phyloP scores from a whole-genome alignment of 1,284 basidiomycete genomes.

The Anthracocystis walkeri region DNA sequence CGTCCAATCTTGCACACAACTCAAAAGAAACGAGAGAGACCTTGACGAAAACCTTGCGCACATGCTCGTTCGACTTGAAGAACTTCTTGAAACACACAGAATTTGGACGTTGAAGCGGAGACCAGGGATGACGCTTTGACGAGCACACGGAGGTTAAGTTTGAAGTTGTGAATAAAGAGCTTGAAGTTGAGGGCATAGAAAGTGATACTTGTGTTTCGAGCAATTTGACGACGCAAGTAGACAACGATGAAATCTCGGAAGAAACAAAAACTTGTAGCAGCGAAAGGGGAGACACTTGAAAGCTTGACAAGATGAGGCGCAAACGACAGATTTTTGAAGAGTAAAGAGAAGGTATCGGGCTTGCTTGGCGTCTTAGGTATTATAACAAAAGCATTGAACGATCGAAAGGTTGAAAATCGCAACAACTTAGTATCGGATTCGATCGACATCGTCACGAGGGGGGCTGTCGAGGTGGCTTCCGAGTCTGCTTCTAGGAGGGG shows the following conservation, averaged over 20 bases:
- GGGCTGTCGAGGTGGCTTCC: conserved; percentile 55
- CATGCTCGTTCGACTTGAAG: no score
- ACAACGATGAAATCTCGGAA: no score
- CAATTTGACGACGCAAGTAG: no score
- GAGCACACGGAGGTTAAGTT: background rate
- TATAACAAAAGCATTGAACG: background rate
- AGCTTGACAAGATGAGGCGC: background rate
- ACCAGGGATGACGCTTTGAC: background rate
- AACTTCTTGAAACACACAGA: conserved; percentile 1
- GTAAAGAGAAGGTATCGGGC: background rate
- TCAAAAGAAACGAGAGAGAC: no score
- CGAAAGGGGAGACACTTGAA: background rate
- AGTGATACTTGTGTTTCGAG: background rate
- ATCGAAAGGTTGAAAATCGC: background rate
- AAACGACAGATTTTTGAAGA: background rate
- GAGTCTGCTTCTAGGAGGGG: conserved; percentile 36
- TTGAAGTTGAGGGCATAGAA: conserved; percentile 2
- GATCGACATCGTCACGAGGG: conserved; percentile 51
- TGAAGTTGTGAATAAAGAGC: background rate
- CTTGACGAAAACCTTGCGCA: no score
- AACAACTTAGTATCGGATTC: conserved; percentile 33
- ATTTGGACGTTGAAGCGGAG: background rate
- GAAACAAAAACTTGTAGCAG: conserved; percentile 8
- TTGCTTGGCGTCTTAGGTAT: background rate
- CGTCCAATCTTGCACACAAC: no score